Base-by-base conservation (phyloP, 2,329 filamentous ascomycete genomes). In the Chrysoporthe puriensis region DNA sequence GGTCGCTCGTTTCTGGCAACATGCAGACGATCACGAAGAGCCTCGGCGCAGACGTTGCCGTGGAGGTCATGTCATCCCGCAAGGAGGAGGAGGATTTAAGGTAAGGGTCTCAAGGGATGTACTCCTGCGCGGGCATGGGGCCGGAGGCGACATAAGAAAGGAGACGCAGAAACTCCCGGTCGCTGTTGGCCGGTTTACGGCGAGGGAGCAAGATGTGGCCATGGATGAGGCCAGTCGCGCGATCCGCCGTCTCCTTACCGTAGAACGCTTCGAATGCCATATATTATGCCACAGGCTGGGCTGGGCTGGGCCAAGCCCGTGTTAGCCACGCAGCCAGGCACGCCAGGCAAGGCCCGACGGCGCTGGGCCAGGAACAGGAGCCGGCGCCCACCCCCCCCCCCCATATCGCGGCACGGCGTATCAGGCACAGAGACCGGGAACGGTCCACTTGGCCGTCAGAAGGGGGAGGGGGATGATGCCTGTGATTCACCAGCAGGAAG, bases 111-210 rank as follows among this genome's bases (percentile, higher is more conserved):
- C 32, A 42, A 40, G 36, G 56, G 64, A 57, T 61, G 48, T 52
- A n/a, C 58, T 59, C 64, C 64, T 62, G 56, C 46, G n/a, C n/a
- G 44, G n/a, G 13, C 7, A n/a, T 44, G 60, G 21, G 42, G 50
- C 32, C 32, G 46, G 26, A 68, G n/a, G 66, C 46, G 66, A 66
- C 66, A 58, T 65, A 63, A 68, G 59, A 50, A 69, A 59, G 44
- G 59, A 21, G 21, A 36, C 11, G 26, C 43, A 54, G 26, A 50
- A 46, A 59, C 34, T 42, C 5, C 44, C 48, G 50, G 62, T 7
- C 64, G 58, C 62, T 32, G 67, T 69, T 70, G 69, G 69, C 57
- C 66, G 62, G 16, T 66, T 66, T 70, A 70, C 68, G 69, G 26
- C 26, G 26, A 26, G 26, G 26, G 26, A 26, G 26, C 44, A 26